These are phyloP conservation scores for Sinapis alba DNA, from an alignment of 441 rosid genomes.

Conservation along the genomic window DNA sequence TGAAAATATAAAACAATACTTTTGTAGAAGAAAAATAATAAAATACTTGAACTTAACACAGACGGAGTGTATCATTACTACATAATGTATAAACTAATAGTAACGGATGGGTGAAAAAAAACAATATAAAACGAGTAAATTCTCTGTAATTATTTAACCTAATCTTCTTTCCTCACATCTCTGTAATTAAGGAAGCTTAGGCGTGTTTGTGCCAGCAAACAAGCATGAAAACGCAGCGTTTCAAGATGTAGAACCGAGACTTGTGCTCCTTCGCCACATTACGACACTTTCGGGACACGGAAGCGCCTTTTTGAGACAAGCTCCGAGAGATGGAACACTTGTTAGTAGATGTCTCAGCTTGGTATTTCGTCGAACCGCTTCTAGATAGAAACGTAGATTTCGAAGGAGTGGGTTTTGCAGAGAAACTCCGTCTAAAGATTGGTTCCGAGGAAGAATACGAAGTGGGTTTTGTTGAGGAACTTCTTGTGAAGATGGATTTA, in stretches of 20 bases:
- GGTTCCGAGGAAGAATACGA: constrained; percentile 31
- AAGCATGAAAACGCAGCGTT: constrained; percentile 43
- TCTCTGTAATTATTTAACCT: constrained; percentile 14
- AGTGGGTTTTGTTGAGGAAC: constrained; percentile 29
- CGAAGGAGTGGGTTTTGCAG: constrained; percentile 25
- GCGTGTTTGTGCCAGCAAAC: constrained; percentile 44
- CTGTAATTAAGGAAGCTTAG: background rate
- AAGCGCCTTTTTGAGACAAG: constrained; percentile 38
- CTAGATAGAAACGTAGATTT: constrained; percentile 16
- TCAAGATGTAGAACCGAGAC: constrained; percentile 39
- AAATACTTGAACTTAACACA: background rate
- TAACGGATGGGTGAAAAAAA: constrained; percentile 1
- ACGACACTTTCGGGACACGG: constrained; percentile 34
- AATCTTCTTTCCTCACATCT: constrained; percentile 11
- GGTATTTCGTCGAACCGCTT: constrained; percentile 25
- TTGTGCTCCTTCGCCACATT: constrained; percentile 34
- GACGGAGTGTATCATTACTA: background rate
- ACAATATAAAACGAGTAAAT: background rate
- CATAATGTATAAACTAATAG: background rate
- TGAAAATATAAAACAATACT: background rate
- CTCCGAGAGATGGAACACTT: constrained; percentile 37
- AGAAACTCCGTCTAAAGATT: constrained; percentile 33
- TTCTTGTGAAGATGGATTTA: constrained; percentile 30
- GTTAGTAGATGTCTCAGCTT: background rate
- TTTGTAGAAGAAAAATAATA: background rate